A percentile compares a stretch with the other conserved stretches of the same genome.
Conservation (phyloP, 495 filamentous ascomycete genomes). For the Entonaema liquescens region DNA sequence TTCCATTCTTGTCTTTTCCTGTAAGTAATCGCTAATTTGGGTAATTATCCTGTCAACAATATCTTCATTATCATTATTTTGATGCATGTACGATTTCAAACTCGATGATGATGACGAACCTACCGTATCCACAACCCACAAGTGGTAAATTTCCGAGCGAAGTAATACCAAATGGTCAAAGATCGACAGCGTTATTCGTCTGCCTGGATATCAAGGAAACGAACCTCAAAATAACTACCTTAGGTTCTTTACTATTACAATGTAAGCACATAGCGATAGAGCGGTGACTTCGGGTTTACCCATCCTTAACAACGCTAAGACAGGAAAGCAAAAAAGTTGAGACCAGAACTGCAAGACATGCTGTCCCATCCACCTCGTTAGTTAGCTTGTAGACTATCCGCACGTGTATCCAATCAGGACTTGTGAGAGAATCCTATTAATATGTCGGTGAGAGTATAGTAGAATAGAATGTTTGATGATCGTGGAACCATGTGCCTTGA, state of each 20-base stretch:
- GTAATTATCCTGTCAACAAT: neutral
- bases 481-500: constrained; percentile 29
- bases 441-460: constrained; percentile 36
- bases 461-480: constrained; percentile 21
- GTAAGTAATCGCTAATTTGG: neutral
- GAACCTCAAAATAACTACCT: neutral
- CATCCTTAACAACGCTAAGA: neutral
- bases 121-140: neutral
- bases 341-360: constrained; percentile 7
- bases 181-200: neutral
- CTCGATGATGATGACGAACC: neutral
- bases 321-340: constrained; percentile 6
- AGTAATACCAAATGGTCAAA: neutral
- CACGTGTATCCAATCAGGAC: constrained; percentile 24
- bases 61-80: neutral
- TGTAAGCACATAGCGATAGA: neutral
- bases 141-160: neutral
- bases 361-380: constrained; percentile 16
- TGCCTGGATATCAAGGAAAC: neutral
- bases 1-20: neutral
- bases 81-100: neutral
- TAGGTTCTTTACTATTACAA: neutral
- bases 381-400: neutral
- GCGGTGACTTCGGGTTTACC: neutral
- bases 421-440: constrained; percentile 7